Conservation (phyloP, 2,329 filamentous ascomycete genomes). For the Aspergillus sp. region DNA sequence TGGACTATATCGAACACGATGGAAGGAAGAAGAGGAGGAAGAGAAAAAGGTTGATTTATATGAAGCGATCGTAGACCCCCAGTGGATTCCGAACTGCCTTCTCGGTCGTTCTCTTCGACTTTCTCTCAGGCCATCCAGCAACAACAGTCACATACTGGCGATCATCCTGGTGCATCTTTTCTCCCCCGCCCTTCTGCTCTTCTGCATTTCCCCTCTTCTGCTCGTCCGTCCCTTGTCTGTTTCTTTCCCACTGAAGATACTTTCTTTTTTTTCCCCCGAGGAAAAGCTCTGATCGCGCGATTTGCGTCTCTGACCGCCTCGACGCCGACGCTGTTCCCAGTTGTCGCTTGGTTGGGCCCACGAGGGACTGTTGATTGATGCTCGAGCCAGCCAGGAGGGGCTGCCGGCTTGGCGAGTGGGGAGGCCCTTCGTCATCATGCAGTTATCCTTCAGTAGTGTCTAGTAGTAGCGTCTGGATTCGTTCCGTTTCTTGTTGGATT, state of each 20-base stretch:
- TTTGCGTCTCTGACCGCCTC: not conserved
- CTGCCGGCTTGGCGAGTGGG: slow-evolving; percentile 16
- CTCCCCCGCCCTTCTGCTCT: not conserved
- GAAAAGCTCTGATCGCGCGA: not conserved
- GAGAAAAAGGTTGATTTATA: not conserved
- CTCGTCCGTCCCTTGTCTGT: not conserved
- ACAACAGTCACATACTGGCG: not conserved
- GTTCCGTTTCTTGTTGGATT: too few species aligned
- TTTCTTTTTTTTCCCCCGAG: not conserved
- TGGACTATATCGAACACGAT: not conserved
- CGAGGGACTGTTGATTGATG: slow-evolving; percentile 3
- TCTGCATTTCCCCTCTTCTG: not conserved
- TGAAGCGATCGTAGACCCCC: not conserved
- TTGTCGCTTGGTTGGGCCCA: not conserved
- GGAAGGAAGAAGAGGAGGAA: not conserved
- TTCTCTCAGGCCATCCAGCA: not conserved
- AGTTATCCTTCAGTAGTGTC: too few species aligned
- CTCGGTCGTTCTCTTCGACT: slow-evolving; percentile 1
- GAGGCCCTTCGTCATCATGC: not conserved
- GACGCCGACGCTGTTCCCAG: not conserved
- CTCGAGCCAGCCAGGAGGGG: slow-evolving; percentile 5
- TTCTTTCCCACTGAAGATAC: not conserved
- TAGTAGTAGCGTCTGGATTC: too few species aligned
- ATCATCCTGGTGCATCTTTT: not conserved
- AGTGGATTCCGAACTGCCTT: slow-evolving; percentile 1